Conservation (phyloP, 208 protist genomes). For the Spongospora subterranea region DNA sequence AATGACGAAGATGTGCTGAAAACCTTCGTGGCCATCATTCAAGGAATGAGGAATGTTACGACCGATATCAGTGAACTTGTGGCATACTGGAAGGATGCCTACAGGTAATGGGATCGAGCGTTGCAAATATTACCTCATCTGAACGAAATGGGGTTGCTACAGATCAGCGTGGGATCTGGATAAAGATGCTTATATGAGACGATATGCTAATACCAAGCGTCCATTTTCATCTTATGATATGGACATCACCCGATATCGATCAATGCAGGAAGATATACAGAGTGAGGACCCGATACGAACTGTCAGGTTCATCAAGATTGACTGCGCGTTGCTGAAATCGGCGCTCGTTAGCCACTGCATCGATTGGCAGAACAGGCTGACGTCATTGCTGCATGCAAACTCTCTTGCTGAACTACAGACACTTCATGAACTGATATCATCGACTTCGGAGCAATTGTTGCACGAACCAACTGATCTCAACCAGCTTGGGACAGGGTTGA, state of each 20-base stretch:
- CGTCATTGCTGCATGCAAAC: slow-evolving; percentile 88
- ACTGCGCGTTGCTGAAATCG: slow-evolving; percentile 93
- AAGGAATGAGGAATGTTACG: slow-evolving; percentile 78
- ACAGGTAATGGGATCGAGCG: background rate
- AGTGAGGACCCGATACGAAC: slow-evolving; percentile 91
- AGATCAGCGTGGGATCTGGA: slow-evolving; percentile 88
- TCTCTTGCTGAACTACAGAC: slow-evolving; percentile 85
- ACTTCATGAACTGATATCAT: slow-evolving; percentile 85
- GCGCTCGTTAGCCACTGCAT: slow-evolving; percentile 91
- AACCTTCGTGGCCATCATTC: slow-evolving; percentile 84
- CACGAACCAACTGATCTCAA: slow-evolving; percentile 88
- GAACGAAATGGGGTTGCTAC: background rate
- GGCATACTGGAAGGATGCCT: slow-evolving; percentile 54
- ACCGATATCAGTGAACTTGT: slow-evolving; percentile 74
- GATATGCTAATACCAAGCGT: slow-evolving; percentile 90
- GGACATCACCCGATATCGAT: slow-evolving; percentile 92
- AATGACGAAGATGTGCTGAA: slow-evolving; percentile 90
- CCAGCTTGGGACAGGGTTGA: slow-evolving; percentile 87
- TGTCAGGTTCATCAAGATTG: slow-evolving; percentile 91
- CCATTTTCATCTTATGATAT: slow-evolving; percentile 88
- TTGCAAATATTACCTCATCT: background rate
- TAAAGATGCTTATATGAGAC: slow-evolving; percentile 89
- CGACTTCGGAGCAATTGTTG: slow-evolving; percentile 79
- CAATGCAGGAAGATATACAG: slow-evolving; percentile 89
- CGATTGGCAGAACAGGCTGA: slow-evolving; percentile 92